Evolutionary conservation across 345 rosid genomes (phyloP), one percentile per base, ranked within the genome.

Genomic region (Geranium rotundifolium): DNA sequence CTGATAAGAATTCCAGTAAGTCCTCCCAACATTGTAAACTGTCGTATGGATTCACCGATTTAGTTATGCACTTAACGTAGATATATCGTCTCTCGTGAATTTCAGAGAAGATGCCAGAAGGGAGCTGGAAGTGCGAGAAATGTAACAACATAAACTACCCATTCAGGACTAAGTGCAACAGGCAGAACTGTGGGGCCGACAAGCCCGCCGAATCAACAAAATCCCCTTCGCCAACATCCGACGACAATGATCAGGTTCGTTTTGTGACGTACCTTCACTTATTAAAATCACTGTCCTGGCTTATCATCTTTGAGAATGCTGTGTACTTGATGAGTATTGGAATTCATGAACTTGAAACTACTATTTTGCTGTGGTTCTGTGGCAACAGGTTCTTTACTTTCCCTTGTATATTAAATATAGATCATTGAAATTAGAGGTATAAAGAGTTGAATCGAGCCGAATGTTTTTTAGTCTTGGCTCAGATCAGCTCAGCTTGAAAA

Each of bases 41-140:
- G 12, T 41, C 10, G 12, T 6, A 64, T 17, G 63, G 9, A 52
- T 61, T 62, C 62, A 29, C 4, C 63, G 63, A 58, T 72, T 54
- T 49, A 41, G 50, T 31, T 60, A 29, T 34, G 57, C 61, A 65
- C 67, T 46, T 5, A 41, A 58, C 83, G 46, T 69, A 23, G 20
- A 34, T 46, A 61, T 59, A 61, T 50, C 70, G 7, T 31, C 37
- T 31, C 37, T 31, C 73, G 65, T 62, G 56, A n/a, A n/a, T 65
- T 73, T 54, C 82, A 93, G 99, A 85, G 84, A 88, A 90, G 63
- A 79, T 86, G 87, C 99, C 99, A 0, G 99, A 90, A 20, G 99
- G 99, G 63, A 93, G 99, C 85, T 93, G 99, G 99, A 90, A 90
- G 79, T 93, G 99, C 67, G 99, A 93, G 63, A 84, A 82, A 72